Evolutionary conservation across 148 eudicot genomes (phyloP), one percentile per base, ranked within the genome.

Genomic region (Chenopodium album): DNA sequence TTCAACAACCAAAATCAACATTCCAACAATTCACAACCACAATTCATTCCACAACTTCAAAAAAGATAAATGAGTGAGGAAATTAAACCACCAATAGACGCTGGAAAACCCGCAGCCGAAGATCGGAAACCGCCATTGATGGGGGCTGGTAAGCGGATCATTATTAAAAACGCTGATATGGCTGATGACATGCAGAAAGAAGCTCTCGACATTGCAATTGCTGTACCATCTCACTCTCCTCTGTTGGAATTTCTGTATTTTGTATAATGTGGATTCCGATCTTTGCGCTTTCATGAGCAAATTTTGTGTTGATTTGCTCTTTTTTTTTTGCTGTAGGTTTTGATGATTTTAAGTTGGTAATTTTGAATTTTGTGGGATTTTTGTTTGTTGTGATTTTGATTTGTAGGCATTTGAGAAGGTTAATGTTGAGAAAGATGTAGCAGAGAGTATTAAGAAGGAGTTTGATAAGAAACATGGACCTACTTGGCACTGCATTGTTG

Each of bases 401-500:
- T 66, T 77, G 70, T 52, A 93, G 98, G 97, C 97, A 46, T 95
- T 92, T 87, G 98, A 95, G 92, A 92, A 89, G 90, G 77, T 81
- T 75, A 89, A 65, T 82, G 97, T 95, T 41, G 98, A 95, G 94
- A 95, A 95, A 89, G 98, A 95, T 89, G 98, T 93, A 44, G 98
- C 98, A 11, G 98, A 95, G 87, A 79, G 87, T 79, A 93, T 95
- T 23, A 95, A 95, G 91, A 95, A 95, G 92, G 92, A 92, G 89
- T 95, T 95, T 78, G 98, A 95, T 77, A 91, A 87, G 86, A 93
- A 93, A 89, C 86, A 92, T 69, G 98, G 98, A 14, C 92, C 97
- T 41, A 95, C 98, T 44, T 95, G 98, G 98, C 98, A 93, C 83
- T 95, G 98, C 81, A 95, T 95, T 79, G 98, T 95, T n/a, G 98